Evolutionary conservation across 192 early-diverging fungal genomes (phyloP).

Genomic region (Gaertneriomyces sp.): DNA sequence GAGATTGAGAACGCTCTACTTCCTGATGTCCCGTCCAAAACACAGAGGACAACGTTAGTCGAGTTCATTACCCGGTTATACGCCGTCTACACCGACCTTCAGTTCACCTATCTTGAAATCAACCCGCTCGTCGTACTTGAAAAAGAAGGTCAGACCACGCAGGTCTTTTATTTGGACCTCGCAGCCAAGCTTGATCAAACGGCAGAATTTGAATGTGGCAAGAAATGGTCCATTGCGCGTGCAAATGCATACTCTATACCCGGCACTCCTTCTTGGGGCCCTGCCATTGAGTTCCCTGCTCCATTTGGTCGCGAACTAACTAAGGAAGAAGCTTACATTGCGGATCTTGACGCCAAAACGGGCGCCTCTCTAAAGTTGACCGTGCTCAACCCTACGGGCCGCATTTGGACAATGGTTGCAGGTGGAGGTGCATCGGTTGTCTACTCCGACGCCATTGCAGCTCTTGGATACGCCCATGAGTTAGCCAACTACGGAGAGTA

Average conservation of each 20-base stretch:
- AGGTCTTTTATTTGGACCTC: conserved; percentile 90
- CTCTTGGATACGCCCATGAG: conserved; percentile 86
- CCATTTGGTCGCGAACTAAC: conserved; percentile 96
- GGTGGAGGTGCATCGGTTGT: conserved; percentile 98
- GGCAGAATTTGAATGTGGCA: conserved; percentile 92
- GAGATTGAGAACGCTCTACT: conserved; percentile 59
- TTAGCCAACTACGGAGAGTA: conserved; percentile 99
- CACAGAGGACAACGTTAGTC: conserved; percentile 70
- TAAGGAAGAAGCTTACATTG: conserved; percentile 96
- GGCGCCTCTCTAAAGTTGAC: conserved; percentile 98
- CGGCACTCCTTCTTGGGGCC: conserved; percentile 63
- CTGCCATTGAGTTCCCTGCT: conserved; percentile 93
- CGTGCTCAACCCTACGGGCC: conserved; percentile 89
- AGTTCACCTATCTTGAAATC: conserved; percentile 99
- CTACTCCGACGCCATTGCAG: conserved; percentile 98
- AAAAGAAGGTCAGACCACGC: conserved; percentile 44
- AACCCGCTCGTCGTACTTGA: conserved; percentile 96
- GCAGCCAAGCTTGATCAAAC: conserved; percentile 99
- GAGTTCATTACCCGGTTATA: conserved; percentile 92
- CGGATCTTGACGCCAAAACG: conserved; percentile 96
- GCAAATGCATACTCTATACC: conserved; percentile 49
- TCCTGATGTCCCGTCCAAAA: conserved; percentile 22
- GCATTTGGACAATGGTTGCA: conserved; percentile 99
- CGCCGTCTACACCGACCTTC: conserved; percentile 90
- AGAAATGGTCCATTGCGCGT: conserved; percentile 92